Percentiles rank a stretch among this genome's conserved stretches.
Evolutionary conservation across 73 alveolate genomes (phyloP).

Genomic region (Paramecium caudatum): DNA sequence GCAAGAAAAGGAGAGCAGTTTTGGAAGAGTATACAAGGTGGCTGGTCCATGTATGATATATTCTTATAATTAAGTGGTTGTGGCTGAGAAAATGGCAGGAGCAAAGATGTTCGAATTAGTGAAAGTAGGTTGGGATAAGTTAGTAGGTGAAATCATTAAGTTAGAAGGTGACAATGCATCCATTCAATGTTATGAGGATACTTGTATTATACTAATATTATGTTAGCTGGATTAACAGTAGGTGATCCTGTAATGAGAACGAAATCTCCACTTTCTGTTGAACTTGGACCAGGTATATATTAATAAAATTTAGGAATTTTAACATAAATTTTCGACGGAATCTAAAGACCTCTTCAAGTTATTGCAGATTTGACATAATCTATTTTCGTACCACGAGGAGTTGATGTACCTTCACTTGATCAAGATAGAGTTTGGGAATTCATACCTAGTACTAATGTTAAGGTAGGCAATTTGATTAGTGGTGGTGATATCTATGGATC

Average conservation of each 20-base stretch:
- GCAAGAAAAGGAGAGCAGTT: slow-evolving; percentile 72
- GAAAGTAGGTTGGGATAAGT: slow-evolving; percentile 98
- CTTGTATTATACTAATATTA: slow-evolving; percentile 78
- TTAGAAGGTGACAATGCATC: slow-evolving; percentile 99
- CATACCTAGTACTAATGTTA: slow-evolving; percentile 89
- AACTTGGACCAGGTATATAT: slow-evolving; percentile 97
- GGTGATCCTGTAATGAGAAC: slow-evolving; percentile 99
- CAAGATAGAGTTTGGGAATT: slow-evolving; percentile 95
- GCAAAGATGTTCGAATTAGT: slow-evolving; percentile 99
- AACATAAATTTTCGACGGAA: slow-evolving; percentile 92
- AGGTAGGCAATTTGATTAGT: slow-evolving; percentile 81
- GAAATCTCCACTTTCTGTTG: slow-evolving; percentile 97
- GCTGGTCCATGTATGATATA: slow-evolving; percentile 77
- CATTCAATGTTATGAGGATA: slow-evolving; percentile 98
- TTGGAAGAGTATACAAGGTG: slow-evolving; percentile 77
- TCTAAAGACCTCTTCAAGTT: slow-evolving; percentile 75
- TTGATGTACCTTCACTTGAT: slow-evolving; percentile 97
- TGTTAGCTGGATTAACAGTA: slow-evolving; percentile 96
- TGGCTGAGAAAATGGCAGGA: slow-evolving; percentile 99
- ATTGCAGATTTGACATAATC: slow-evolving; percentile 74
- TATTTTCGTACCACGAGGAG: slow-evolving; percentile 98
- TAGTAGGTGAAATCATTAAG: slow-evolving; percentile 99
- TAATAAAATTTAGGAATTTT: slow-evolving; percentile 84
- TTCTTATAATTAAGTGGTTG: slow-evolving; percentile 84
- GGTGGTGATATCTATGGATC: slow-evolving; percentile 99